Base-by-base conservation (phyloP, 2,329 filamentous ascomycete species). In the Aspergillus oerlinghausenensis region DNA sequence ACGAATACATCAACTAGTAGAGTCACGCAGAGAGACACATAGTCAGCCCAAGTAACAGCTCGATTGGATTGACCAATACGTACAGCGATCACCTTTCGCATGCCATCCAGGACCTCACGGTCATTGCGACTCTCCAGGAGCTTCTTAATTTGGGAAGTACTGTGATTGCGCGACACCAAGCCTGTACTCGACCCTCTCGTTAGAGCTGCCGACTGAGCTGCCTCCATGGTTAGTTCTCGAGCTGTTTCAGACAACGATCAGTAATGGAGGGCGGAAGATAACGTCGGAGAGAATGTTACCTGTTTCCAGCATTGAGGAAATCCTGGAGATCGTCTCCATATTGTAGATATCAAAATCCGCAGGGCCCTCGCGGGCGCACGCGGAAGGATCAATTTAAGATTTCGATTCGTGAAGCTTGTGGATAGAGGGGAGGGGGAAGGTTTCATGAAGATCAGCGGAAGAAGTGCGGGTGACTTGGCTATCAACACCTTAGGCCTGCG, bases 311-410 rank as follows among this genome's bases (percentile, higher is more conserved):
- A 97, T 85, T 73, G 86, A 90, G 66, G 92, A 96, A 75, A 99
- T 95, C 70, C 90, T 85, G 63, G 93, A 92, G 72, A 97, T 92
- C 23, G 93, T 96, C 84, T 99, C 94, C 94, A 99, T 99, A 56
- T 65, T 67, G 52, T 28, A 23, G 19, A 7, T 26, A 10, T 49
- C 43, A 48, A 57, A 58, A 54, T 52, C 61, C 63, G 54, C 53
- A 62, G 54, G 38, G 60, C 65, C 65, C 59, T 53, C 29, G 38
- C 19, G 48, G 49, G 55, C 47, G 38, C 28, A 32, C 52, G 32
- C 45, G 28, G 40, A 52, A 45, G 23, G 54, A 52, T 19, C 26
- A 21, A 49, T 19, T 49, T 55, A 26, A 19, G 21, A 23, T 25
- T 23, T 23, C 2, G 23, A 47, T 23, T 23, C 43, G 19, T 23